Conservation (phyloP, 2,329 filamentous ascomycete species). For the Ophiocordyceps sinensis region DNA sequence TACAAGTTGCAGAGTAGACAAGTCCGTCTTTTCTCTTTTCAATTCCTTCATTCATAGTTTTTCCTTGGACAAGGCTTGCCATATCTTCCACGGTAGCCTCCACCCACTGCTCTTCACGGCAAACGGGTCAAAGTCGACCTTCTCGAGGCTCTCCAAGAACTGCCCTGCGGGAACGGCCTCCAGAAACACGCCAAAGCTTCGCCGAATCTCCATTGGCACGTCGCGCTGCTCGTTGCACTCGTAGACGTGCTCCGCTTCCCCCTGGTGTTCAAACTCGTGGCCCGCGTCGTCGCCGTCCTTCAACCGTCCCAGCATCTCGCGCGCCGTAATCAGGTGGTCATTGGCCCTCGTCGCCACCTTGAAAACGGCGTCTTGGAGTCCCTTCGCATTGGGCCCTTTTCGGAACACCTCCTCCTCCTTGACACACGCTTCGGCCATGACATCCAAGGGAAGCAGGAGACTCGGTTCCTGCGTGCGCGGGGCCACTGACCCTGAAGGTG, state of each 20-base stretch:
- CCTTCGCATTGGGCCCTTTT: constrained; percentile 60
- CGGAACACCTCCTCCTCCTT: constrained; percentile 84
- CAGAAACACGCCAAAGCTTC: constrained; percentile 66
- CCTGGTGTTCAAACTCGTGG: constrained; percentile 79
- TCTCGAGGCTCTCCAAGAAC: constrained; percentile 67
- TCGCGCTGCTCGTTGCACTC: constrained; percentile 16
- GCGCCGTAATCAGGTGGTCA: constrained; percentile 85
- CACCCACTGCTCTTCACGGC: constrained; percentile 49
- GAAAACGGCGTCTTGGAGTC: constrained; percentile 82
- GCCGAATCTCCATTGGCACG: constrained; percentile 29
- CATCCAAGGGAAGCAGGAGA: constrained; percentile 71
- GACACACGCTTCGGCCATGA: constrained; percentile 72
- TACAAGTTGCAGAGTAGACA: too few relatives aligned
- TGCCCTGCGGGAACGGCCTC: constrained; percentile 64
- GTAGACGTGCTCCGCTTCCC: constrained; percentile 54
- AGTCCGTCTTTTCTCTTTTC: too few relatives aligned
- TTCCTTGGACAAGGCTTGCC: constrained; percentile 35
- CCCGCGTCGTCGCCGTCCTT: constrained; percentile 59
- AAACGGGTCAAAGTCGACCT: constrained; percentile 72
- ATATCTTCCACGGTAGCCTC: constrained; percentile 71
- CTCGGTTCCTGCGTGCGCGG: constrained; percentile 27
- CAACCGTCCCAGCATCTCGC: constrained; percentile 78
- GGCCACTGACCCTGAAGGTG: constrained; percentile 23
- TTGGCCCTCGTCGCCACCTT: constrained; percentile 84
- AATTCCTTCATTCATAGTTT: constrained; percentile 21